These are phyloP conservation scores for Chalara sp. DNA, from an alignment of 2,329 filamentous ascomycete genomes.

Conservation along the genomic window DNA sequence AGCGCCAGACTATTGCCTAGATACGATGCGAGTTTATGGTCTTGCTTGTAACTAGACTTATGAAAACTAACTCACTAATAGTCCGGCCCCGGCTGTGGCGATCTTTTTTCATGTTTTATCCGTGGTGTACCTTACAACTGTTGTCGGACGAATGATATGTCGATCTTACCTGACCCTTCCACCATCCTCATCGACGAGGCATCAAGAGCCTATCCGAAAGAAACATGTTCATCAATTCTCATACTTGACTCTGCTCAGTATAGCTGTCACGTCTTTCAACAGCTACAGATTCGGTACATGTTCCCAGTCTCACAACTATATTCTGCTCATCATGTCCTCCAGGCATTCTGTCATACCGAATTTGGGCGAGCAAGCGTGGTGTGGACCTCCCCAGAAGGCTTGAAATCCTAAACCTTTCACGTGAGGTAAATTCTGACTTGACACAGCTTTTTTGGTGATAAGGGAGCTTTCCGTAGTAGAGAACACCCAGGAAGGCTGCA, in stretches of 20 bases:
- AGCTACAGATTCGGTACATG: conserved; percentile 30
- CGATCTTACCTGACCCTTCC: conserved; percentile 25
- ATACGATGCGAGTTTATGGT: no score
- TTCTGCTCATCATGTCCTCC: background rate
- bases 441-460: conserved; percentile 23
- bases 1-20: no score
- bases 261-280: conserved; percentile 34
- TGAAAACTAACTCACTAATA: background rate
- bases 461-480: conserved; percentile 23
- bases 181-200: conserved; percentile 31
- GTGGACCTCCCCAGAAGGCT: conserved; percentile 33
- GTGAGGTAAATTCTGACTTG: conserved; percentile 7
- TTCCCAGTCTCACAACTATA: no score
- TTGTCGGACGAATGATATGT: conserved; percentile 18
- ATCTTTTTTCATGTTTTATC: conserved; percentile 13
- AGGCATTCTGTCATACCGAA: conserved; percentile 39
- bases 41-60: no score
- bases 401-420: conserved; percentile 12
- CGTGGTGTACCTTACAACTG: conserved; percentile 13
- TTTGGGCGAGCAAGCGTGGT: conserved; percentile 39
- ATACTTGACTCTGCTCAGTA: conserved; percentile 37
- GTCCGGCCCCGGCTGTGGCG: conserved; percentile 10
- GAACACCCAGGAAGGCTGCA: conserved; percentile 25
- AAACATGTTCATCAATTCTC: conserved; percentile 32
- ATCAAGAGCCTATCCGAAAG: conserved; percentile 24